Percentiles rank a stretch among this genome's conserved stretches.
phyloP scores from a whole-genome alignment of 352 stramenopile genomes.

The Pythium coloratum region DNA sequence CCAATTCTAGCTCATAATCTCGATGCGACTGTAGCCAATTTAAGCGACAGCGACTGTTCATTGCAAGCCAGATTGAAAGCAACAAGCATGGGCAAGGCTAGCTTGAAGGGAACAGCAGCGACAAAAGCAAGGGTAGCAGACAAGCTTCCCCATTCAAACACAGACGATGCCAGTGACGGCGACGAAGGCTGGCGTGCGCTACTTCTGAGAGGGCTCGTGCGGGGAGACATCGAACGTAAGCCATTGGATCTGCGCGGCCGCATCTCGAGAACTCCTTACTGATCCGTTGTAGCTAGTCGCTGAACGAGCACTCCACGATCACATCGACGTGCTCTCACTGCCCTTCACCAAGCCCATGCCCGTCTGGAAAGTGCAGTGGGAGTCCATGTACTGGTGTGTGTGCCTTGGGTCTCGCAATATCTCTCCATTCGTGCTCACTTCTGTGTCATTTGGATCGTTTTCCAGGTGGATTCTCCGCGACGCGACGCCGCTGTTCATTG shows the following conservation, averaged over 20 bases:
- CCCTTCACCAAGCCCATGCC: conserved; percentile 60
- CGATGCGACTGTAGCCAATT: not conserved
- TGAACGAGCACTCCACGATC: conserved; percentile 33
- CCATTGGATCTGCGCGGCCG: not conserved
- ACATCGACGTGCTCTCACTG: conserved; percentile 51
- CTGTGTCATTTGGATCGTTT: too few species aligned
- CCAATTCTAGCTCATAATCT: not conserved
- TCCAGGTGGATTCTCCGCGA: conserved; percentile 65
- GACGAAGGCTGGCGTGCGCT: conserved; percentile 32
- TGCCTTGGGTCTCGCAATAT: not conserved
- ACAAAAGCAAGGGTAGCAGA: not conserved
- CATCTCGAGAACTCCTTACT: not conserved
- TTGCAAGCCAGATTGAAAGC: not conserved
- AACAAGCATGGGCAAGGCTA: not conserved
- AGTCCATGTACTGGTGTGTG: conserved; percentile 59
- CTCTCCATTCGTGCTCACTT: not conserved
- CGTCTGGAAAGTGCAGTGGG: conserved; percentile 60
- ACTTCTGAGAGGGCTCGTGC: conserved; percentile 29
- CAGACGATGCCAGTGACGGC: conserved; percentile 7
- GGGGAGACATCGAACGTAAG: conserved; percentile 28
- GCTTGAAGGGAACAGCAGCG: not conserved
- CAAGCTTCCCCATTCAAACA: not conserved
- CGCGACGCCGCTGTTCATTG: conserved; percentile 66
- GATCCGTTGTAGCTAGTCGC: conserved; percentile 27
- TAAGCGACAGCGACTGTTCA: not conserved